phyloP scores from a whole-genome alignment of 1,139 yeast genomes.

The Yamadazyma trypodendri region DNA sequence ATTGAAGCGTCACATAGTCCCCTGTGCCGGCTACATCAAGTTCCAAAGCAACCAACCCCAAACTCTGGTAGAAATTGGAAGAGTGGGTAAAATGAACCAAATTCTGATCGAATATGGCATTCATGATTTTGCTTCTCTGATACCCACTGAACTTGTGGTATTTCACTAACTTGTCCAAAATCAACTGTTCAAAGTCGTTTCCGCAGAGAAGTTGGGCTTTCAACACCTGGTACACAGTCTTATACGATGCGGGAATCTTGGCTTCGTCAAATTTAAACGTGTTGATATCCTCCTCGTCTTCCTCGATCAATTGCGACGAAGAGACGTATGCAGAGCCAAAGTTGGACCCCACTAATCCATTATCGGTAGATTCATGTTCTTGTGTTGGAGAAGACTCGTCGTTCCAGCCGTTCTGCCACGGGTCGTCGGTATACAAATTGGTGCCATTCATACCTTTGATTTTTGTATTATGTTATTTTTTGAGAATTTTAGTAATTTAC shows the following conservation, averaged over 20 bases:
- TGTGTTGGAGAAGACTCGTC: conserved; percentile 12
- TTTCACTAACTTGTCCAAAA: conserved; percentile 30
- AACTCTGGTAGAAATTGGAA: conserved; percentile 31
- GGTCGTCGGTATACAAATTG: conserved; percentile 29
- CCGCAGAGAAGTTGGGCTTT: conserved; percentile 23
- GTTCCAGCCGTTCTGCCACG: conserved; percentile 48
- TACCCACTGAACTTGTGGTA: conserved; percentile 27
- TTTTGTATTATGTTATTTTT: background rate
- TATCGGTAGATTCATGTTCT: no score
- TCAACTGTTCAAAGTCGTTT: conserved; percentile 29
- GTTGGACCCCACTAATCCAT: conserved; percentile 6
- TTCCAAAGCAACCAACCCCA: conserved; percentile 44
- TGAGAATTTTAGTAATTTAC: background rate
- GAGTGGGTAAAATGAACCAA: conserved; percentile 31
- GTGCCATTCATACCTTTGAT: conserved; percentile 4
- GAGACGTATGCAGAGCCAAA: conserved; percentile 21
- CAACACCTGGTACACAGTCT: conserved; percentile 19
- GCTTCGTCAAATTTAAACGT: conserved; percentile 13
- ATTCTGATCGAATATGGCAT: conserved; percentile 38
- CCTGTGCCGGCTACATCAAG: conserved; percentile 41
- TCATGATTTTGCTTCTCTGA: conserved; percentile 36
- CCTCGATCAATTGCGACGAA: conserved; percentile 23
- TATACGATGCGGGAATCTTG: conserved; percentile 28
- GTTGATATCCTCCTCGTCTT: conserved; percentile 8
- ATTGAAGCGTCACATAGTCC: conserved; percentile 44